A percentile compares a stretch with the other conserved stretches of the same genome.
Evolutionary conservation across 768 basidiomycete species (phyloP).

Genomic region (Leccinum uliginosum): DNA sequence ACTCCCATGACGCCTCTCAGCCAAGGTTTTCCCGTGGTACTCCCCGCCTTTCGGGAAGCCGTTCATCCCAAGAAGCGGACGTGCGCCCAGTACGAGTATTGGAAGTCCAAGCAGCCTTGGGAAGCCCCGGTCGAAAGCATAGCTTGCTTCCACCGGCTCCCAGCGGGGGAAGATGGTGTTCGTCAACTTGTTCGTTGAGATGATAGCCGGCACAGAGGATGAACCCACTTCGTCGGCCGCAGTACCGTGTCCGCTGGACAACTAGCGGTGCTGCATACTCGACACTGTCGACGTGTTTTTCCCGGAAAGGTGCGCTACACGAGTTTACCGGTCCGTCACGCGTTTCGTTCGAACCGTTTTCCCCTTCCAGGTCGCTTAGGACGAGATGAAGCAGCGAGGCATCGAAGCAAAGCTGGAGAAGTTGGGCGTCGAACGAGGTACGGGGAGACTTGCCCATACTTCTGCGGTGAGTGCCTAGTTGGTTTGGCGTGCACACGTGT

Average conservation of each 20-base stretch:
- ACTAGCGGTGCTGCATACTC: constrained; percentile 52
- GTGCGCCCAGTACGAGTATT: constrained; percentile 62
- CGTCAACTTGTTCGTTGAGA: constrained; percentile 74
- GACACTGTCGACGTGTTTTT: constrained; percentile 74
- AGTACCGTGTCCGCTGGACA: constrained; percentile 61
- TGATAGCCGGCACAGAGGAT: constrained; percentile 35
- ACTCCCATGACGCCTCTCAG: constrained; percentile 60
- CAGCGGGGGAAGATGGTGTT: constrained; percentile 56
- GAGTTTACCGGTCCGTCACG: not conserved
- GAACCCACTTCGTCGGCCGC: constrained; percentile 42
- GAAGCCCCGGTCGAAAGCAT: constrained; percentile 73
- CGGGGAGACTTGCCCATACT: constrained; percentile 64
- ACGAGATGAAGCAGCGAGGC: constrained; percentile 58
- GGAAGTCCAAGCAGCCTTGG: constrained; percentile 83
- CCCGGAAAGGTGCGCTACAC: constrained; percentile 62
- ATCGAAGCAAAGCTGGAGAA: constrained; percentile 81
- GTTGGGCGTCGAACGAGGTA: constrained; percentile 70
- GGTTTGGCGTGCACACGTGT: constrained; percentile 15
- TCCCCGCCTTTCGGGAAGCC: constrained; percentile 43
- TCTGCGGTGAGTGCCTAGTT: constrained; percentile 61
- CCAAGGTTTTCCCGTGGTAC: constrained; percentile 52
- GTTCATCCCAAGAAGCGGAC: constrained; percentile 57
- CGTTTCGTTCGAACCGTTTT: constrained; percentile 5
- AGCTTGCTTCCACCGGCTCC: constrained; percentile 52
- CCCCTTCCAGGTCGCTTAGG: constrained; percentile 60